These are phyloP conservation scores for Tubosaeta sp. DNA, from an alignment of 768 basidiomycete species.

Conservation along the genomic window DNA sequence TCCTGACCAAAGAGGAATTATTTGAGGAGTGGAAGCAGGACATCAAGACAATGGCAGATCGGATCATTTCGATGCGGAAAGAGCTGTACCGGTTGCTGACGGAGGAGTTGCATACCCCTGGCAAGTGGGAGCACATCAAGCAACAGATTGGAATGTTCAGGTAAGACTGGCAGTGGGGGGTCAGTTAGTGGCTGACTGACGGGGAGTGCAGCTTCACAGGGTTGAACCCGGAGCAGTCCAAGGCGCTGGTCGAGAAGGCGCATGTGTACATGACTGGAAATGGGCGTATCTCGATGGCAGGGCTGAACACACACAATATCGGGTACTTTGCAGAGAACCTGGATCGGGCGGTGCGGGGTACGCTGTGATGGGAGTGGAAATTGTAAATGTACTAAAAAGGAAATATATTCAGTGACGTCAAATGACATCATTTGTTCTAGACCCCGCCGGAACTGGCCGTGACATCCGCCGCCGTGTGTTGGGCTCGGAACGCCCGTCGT, in stretches of 20 bases:
- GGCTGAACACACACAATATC: conserved; percentile 79
- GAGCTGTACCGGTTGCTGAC: conserved; percentile 66
- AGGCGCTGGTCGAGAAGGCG: conserved; percentile 60
- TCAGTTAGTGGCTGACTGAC: conserved; percentile 8
- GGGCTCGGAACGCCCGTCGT: conserved; percentile 11
- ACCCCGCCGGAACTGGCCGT: conserved; percentile 25
- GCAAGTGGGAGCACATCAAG: conserved; percentile 93
- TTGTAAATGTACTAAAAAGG: not conserved
- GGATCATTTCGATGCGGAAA: conserved; percentile 86
- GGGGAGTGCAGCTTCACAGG: conserved; percentile 69
- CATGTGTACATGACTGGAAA: conserved; percentile 86
- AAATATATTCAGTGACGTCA: conserved; percentile 23
- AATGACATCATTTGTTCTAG: conserved; percentile 33
- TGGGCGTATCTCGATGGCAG: conserved; percentile 94
- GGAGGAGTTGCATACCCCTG: conserved; percentile 79
- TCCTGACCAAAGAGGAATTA: conserved; percentile 69
- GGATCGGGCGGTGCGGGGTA: conserved; percentile 60
- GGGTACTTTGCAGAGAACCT: conserved; percentile 66
- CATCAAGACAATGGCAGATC: conserved; percentile 73
- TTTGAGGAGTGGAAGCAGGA: conserved; percentile 89
- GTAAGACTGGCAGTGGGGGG: conserved; percentile 34
- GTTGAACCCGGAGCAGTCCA: conserved; percentile 60
- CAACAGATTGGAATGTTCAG: conserved; percentile 99
- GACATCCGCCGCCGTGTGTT: conserved; percentile 12
- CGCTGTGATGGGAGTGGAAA: conserved; percentile 30